Percentiles rank a stretch among this genome's conserved stretches.
Evolutionary conservation across 495 filamentous ascomycete genomes (phyloP).

Genomic region (Antarctomyces pellizariae): DNA sequence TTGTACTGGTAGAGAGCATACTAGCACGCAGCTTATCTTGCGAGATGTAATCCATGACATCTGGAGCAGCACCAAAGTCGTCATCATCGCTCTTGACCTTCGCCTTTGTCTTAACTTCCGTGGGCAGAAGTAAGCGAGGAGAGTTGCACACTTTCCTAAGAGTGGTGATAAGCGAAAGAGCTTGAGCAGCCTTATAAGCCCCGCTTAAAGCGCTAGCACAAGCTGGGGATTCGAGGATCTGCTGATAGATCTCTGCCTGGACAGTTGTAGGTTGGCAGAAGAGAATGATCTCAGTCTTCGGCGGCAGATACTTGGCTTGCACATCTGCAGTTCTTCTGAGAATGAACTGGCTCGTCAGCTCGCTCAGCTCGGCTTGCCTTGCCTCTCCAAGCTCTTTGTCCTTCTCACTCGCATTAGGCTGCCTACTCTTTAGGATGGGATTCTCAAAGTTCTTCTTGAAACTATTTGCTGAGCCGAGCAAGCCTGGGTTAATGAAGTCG

Average conservation of each 20-base stretch:
- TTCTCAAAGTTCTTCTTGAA: conserved; percentile 54
- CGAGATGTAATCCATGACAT: conserved; percentile 35
- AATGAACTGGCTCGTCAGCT: conserved; percentile 48
- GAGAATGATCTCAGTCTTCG: conserved; percentile 58
- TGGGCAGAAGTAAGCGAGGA: conserved; percentile 35
- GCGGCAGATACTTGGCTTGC: conserved; percentile 45
- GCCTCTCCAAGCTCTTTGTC: conserved; percentile 57
- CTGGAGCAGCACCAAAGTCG: no score
- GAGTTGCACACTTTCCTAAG: conserved; percentile 72
- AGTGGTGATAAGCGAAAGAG: conserved; percentile 52
- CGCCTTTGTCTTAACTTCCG: conserved; percentile 15
- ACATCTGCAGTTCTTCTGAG: conserved; percentile 58
- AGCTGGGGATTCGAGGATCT: conserved; percentile 42
- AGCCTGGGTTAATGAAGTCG: conserved; percentile 57
- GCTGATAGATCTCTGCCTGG: conserved; percentile 46
- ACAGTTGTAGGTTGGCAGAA: conserved; percentile 47
- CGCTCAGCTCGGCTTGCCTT: conserved; percentile 40
- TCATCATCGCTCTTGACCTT: conserved; percentile 17
- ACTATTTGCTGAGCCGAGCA: conserved; percentile 39
- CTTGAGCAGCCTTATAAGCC: conserved; percentile 42
- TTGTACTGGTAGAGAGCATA: conserved; percentile 36
- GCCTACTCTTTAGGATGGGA: conserved; percentile 47
- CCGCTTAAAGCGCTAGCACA: conserved; percentile 41
- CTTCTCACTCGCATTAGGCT: conserved; percentile 39
- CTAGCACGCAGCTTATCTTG: conserved; percentile 30